These are phyloP conservation scores for Lachancea nothofagi DNA, from an alignment of 805 yeast genomes.

Conservation along the genomic window DNA sequence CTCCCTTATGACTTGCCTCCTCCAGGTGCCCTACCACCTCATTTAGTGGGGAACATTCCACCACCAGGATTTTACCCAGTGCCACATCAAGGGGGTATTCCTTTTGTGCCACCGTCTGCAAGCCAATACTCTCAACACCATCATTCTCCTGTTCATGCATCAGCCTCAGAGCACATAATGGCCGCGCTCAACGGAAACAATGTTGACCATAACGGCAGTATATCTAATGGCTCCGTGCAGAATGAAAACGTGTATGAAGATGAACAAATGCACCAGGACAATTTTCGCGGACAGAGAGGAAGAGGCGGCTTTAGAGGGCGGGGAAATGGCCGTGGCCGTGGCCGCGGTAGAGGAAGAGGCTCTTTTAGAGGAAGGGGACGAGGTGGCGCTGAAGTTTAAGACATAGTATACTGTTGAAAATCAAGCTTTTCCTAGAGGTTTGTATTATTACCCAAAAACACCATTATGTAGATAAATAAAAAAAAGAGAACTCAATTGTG, in stretches of 20 bases:
- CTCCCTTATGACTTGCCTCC: slow-evolving; percentile 8
- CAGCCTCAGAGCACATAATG: background rate
- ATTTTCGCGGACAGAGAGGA: background rate
- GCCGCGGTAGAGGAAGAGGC: slow-evolving; percentile 21
- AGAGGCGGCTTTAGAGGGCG: slow-evolving; percentile 8
- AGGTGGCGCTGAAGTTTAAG: background rate
- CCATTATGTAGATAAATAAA: background rate
- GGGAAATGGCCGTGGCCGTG: slow-evolving; percentile 3
- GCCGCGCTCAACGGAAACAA: background rate
- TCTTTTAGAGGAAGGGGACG: slow-evolving; percentile 2
- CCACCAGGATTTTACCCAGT: slow-evolving; percentile 8
- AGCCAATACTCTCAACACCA: background rate
- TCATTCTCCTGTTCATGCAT: background rate
- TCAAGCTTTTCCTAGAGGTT: too few relatives aligned
- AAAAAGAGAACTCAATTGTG: background rate
- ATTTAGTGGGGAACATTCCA: slow-evolving; percentile 11
- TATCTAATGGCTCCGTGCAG: too few relatives aligned
- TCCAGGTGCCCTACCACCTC: slow-evolving; percentile 8
- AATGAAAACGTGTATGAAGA: too few relatives aligned
- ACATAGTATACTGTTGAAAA: too few relatives aligned
- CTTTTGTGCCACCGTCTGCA: slow-evolving; percentile 1
- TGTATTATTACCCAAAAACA: too few relatives aligned
- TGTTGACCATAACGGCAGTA: too few relatives aligned
- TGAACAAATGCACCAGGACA: too few relatives aligned
- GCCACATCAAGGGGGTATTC: background rate